Evolutionary conservation across 164 flowering plant species (phyloP), one percentile per base, ranked within the genome.

Genomic region (Chloranthus sessilifolius): DNA sequence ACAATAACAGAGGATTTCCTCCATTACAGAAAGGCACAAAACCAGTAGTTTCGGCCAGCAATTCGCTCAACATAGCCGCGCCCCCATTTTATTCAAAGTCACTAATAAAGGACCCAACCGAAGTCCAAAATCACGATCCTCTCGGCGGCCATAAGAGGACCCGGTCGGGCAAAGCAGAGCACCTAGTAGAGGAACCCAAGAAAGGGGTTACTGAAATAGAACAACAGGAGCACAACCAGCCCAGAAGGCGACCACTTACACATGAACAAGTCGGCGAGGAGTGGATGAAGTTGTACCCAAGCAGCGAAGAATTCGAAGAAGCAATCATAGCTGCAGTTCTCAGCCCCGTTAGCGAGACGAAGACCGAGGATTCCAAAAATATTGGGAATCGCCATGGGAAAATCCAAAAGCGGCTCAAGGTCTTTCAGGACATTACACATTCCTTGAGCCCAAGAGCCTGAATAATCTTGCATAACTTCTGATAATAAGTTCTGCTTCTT

Each of bases 291-390:
- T 37, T 81, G 49, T 52, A 87, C 39, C 99, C 99, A 0, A 89
- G 85, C 36, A 72, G 48, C 47, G 62, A 80, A 43, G 95, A 78
- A 22, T 83, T 87, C 27, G 96, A 94, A 40, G 95, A 89, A 15
- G 97, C 99, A 2, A 79, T 94, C 9, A 53, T 86, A 1, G 82
- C 96, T 5, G 92, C 99, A 22, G 86, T 79, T 52, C 58, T 91
- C 50, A 84, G 80, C 22, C 48, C 71, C 17, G 38, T 36, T 15
- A 49, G 50, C 19, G 80, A 65, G 36, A 23, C 55, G 27, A 27
- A n/a, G 8, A 41, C 21, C 40, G 66, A 66, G 53, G 30, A n/a
- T n/a, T n/a, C 30, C 5, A 62, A 19, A 25, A 44, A n/a, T 20
- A 11, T 64, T 7, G 64, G 42, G 23, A 21, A 2, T 15, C 47